A percentile compares a stretch with the other conserved stretches of the same genome.
phyloP scores from a whole-genome alignment of 2,329 filamentous ascomycete genomes.

The Pseudonectria buxi region DNA sequence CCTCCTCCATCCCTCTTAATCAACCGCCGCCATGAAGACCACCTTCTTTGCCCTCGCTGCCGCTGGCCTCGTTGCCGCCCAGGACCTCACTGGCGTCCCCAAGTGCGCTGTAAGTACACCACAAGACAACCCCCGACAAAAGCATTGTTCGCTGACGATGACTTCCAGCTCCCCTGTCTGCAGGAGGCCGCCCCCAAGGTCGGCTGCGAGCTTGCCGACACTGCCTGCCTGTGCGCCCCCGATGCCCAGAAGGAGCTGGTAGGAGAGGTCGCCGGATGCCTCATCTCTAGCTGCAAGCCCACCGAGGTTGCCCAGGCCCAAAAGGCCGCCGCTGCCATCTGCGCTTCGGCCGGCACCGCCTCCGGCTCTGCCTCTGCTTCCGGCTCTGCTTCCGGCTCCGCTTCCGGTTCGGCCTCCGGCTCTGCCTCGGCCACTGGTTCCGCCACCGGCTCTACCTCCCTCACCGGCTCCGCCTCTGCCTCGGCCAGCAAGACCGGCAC shows the following conservation, averaged over 20 bases:
- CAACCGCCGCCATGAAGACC: slow-evolving; percentile 34
- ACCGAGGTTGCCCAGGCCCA: slow-evolving; percentile 26
- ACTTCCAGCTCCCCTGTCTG: slow-evolving; percentile 28
- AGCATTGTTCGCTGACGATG: background rate
- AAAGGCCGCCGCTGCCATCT: slow-evolving; percentile 24
- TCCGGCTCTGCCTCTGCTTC: slow-evolving; percentile 4
- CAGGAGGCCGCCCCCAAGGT: slow-evolving; percentile 26
- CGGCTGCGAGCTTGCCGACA: slow-evolving; percentile 31
- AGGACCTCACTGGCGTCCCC: slow-evolving; percentile 30
- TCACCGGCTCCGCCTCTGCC: background rate
- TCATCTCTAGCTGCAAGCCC: slow-evolving; percentile 27
- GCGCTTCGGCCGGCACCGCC: slow-evolving; percentile 17
- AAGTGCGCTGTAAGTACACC: slow-evolving; percentile 34
- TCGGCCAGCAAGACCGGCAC: slow-evolving; percentile 1
- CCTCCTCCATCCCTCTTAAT: background rate
- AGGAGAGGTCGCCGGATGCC: slow-evolving; percentile 24
- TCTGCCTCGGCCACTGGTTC: slow-evolving; percentile 1
- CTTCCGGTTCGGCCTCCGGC: slow-evolving; percentile 1
- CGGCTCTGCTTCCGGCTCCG: slow-evolving; percentile 3
- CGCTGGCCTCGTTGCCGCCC: slow-evolving; percentile 31
- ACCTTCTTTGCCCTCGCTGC: slow-evolving; percentile 26
- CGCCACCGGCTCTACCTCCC: background rate
- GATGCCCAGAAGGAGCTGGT: slow-evolving; percentile 26
- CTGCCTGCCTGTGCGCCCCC: slow-evolving; percentile 33
- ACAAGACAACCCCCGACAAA: slow-evolving; percentile 1